phyloP scores from a whole-genome alignment of 441 rosid genomes.

The Geranium incanum region DNA sequence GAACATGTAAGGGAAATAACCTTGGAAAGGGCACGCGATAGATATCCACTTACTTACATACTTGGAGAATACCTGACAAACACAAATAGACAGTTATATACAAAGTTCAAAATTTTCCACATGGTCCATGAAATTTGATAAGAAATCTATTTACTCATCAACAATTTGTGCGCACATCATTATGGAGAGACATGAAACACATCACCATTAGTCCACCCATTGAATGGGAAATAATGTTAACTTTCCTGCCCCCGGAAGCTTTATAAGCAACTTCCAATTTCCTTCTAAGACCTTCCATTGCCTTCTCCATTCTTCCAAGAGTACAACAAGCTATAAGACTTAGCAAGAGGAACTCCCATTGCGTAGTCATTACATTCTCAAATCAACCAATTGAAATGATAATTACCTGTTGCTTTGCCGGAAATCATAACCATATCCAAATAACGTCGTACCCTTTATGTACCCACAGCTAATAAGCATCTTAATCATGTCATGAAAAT shows the following conservation, averaged over 20 bases:
- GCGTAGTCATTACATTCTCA: not conserved
- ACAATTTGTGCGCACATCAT: conserved; percentile 40
- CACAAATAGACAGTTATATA: conserved; percentile 8
- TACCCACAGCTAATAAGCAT: conserved; percentile 71
- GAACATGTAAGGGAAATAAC: conserved; percentile 26
- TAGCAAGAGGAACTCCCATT: not conserved
- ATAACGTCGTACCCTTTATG: conserved; percentile 76
- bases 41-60: conserved; percentile 77
- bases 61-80: conserved; percentile 59
- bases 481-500: conserved; percentile 84
- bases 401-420: conserved; percentile 81
- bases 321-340: conserved; percentile 14
- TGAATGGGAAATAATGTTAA: conserved; percentile 70
- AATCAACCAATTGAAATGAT: not conserved
- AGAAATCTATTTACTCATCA: conserved; percentile 6
- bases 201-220: conserved; percentile 82
- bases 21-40: conserved; percentile 88
- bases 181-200: conserved; percentile 66
- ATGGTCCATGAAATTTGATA: conserved; percentile 11
- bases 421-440: conserved; percentile 87
- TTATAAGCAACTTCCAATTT: conserved; percentile 69
- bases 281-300: conserved; percentile 50
- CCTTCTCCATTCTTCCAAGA: conserved; percentile 52
- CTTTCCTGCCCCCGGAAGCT: conserved; percentile 63
- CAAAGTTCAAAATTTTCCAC: conserved; percentile 1